Evolutionary conservation across 352 stramenopile species (phyloP).

Genomic region (Globisporangium echinulatum): DNA sequence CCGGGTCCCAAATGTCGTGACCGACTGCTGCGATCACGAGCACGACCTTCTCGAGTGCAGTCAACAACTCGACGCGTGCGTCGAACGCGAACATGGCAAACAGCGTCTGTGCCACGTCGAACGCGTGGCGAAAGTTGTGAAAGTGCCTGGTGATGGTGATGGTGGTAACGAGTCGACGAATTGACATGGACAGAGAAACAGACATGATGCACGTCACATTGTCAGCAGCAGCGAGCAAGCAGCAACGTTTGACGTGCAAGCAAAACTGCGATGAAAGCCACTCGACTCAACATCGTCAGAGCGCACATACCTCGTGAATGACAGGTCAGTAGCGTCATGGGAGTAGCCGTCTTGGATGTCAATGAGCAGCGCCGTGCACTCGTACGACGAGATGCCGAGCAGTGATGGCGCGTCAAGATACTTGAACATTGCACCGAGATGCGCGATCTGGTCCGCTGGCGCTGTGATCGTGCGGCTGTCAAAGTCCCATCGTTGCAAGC

Average conservation of each 20-base stretch:
- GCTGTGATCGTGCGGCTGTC: constrained; percentile 2
- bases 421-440: constrained; percentile 14
- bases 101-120: constrained; percentile 25
- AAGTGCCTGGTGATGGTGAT: constrained; percentile 10
- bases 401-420: constrained; percentile 4
- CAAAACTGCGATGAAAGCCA: not conserved
- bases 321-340: not conserved
- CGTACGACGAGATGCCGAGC: constrained; percentile 3
- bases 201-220: no score
- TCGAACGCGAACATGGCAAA: constrained; percentile 20
- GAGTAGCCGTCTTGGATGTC: constrained; percentile 14
- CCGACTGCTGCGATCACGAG: constrained; percentile 19
- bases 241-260: not conserved
- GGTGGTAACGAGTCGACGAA: no score
- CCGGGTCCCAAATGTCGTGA: constrained; percentile 24
- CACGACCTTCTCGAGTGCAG: constrained; percentile 15
- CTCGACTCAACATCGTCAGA: no score
- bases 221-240: not conserved
- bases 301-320: constrained; percentile 11
- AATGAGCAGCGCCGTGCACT: constrained; percentile 7
- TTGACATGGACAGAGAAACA: no score
- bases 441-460: constrained; percentile 7
- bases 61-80: constrained; percentile 6
- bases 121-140: constrained; percentile 25
- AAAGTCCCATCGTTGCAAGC: constrained; percentile 16